Conservation (phyloP, 2,329 filamentous ascomycete species). For the Cadophora malorum region DNA sequence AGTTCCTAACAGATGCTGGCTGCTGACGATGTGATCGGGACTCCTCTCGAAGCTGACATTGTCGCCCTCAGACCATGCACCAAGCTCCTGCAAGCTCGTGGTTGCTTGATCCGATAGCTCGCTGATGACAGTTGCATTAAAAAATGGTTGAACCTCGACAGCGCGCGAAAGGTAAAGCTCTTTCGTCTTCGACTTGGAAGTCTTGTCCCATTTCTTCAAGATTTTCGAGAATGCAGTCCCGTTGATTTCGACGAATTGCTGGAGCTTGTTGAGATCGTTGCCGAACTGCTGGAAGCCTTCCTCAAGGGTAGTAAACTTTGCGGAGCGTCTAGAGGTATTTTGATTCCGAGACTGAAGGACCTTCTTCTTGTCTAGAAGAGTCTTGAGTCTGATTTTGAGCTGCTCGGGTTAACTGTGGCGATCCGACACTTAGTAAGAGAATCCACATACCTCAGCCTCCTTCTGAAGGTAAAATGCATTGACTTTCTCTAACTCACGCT, state of each 20-base stretch:
- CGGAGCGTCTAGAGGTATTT: slow-evolving; percentile 82
- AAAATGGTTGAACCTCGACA: slow-evolving; percentile 97
- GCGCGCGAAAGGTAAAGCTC: slow-evolving; percentile 95
- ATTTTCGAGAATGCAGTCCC: slow-evolving; percentile 98
- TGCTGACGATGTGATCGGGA: slow-evolving; percentile 69
- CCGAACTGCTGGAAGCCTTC: slow-evolving; percentile 98
- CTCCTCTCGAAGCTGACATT: slow-evolving; percentile 78
- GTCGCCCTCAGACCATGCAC: slow-evolving; percentile 96
- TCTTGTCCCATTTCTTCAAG: slow-evolving; percentile 99
- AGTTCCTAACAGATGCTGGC: slow-evolving; percentile 70
- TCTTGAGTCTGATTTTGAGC: slow-evolving; percentile 93
- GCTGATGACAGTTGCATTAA: slow-evolving; percentile 96
- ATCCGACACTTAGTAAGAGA: neutral
- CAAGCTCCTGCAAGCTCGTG: slow-evolving; percentile 91
- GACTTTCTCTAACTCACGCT: slow-evolving; percentile 97
- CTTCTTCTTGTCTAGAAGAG: slow-evolving; percentile 92
- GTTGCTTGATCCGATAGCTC: slow-evolving; percentile 96
- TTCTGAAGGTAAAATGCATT: slow-evolving; percentile 98
- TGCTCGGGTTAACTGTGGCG: slow-evolving; percentile 48
- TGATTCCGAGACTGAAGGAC: slow-evolving; percentile 81
- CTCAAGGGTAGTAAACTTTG: slow-evolving; percentile 92
- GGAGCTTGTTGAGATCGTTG: slow-evolving; percentile 94
- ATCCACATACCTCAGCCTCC: slow-evolving; percentile 83
- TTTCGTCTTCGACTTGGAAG: slow-evolving; percentile 97
- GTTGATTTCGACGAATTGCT: slow-evolving; percentile 98